phyloP scores from a whole-genome alignment of 1,139 yeast species.

The Taphrina populina region DNA sequence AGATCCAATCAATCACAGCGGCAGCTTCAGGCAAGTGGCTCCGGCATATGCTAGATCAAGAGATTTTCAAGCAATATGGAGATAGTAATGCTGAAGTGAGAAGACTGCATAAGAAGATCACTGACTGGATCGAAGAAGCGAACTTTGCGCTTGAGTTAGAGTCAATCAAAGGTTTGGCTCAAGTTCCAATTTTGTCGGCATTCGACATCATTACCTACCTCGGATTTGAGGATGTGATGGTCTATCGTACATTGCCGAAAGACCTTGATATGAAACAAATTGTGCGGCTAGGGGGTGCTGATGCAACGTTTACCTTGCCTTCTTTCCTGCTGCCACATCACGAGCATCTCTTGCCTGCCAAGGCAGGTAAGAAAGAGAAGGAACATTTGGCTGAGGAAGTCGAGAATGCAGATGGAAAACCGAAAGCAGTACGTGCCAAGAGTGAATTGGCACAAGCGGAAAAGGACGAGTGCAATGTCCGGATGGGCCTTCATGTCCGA shows the following conservation, averaged over 20 bases:
- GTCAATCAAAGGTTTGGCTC: constrained; percentile 10
- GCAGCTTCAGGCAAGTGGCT: constrained; percentile 31
- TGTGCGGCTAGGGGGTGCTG: constrained; percentile 27
- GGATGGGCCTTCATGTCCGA: constrained; percentile 29
- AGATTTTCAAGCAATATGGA: constrained; percentile 23
- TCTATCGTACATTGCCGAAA: constrained; percentile 10
- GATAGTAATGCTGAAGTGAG: constrained; percentile 19
- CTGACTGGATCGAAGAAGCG: constrained; percentile 23
- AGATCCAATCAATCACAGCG: constrained; percentile 27
- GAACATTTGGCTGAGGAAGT: constrained; percentile 1
- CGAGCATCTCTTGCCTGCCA: constrained; percentile 27
- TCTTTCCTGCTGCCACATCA: constrained; percentile 30
- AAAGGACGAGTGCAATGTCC: constrained; percentile 26
- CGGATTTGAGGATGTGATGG: constrained; percentile 21
- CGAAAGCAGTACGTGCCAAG: constrained; percentile 13
- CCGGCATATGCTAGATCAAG: constrained; percentile 19
- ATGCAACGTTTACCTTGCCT: constrained; percentile 31
- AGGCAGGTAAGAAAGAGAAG: constrained; percentile 12
- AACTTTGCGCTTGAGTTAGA: constrained; percentile 18
- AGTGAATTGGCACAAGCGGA: constrained; percentile 10
- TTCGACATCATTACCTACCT: constrained; percentile 30
- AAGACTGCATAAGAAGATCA: constrained; percentile 7
- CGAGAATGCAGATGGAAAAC: constrained; percentile 22
- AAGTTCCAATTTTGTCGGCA: constrained; percentile 21
- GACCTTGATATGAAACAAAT: constrained; percentile 7